phyloP scores from a whole-genome alignment of 2,329 filamentous ascomycete species.

The Endothia cerciana region DNA sequence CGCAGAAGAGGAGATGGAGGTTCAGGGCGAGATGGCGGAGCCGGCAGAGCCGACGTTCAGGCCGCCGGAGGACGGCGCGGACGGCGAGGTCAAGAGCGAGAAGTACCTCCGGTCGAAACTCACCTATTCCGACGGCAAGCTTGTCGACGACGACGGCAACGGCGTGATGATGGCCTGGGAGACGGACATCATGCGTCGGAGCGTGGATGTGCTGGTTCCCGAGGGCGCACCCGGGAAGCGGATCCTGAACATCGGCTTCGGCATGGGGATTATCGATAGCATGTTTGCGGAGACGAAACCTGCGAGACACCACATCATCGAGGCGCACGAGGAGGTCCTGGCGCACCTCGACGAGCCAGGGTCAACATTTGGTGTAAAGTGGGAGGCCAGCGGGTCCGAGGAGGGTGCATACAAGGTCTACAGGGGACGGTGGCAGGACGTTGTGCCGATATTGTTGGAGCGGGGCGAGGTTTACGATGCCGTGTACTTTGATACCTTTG shows the following conservation, averaged over 20 bases:
- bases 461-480: constrained; percentile 76
- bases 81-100: constrained; percentile 61
- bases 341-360: constrained; percentile 58
- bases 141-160: constrained; percentile 76
- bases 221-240: constrained; percentile 55
- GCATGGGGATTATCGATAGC: constrained; percentile 85
- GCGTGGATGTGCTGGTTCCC: constrained; percentile 67
- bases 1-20: constrained; percentile 28
- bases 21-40: constrained; percentile 34
- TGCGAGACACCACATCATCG: constrained; percentile 78
- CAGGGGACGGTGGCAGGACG: constrained; percentile 79
- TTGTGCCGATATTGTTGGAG: constrained; percentile 70
- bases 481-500: constrained; percentile 98
- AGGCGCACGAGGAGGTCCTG: constrained; percentile 80
- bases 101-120: constrained; percentile 71
- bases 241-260: constrained; percentile 85
- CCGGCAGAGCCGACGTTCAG: constrained; percentile 40
- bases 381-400: constrained; percentile 59
- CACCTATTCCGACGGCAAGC: constrained; percentile 65
- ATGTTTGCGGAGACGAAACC: constrained; percentile 74
- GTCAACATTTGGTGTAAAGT: constrained; percentile 57
- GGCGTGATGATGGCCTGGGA: constrained; percentile 97
- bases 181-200: constrained; percentile 80
- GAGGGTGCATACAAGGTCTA: constrained; percentile 75
- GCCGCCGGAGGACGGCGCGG: constrained; percentile 40